Conservation (phyloP, 768 basidiomycete species). For the Kwoniella sp. region DNA sequence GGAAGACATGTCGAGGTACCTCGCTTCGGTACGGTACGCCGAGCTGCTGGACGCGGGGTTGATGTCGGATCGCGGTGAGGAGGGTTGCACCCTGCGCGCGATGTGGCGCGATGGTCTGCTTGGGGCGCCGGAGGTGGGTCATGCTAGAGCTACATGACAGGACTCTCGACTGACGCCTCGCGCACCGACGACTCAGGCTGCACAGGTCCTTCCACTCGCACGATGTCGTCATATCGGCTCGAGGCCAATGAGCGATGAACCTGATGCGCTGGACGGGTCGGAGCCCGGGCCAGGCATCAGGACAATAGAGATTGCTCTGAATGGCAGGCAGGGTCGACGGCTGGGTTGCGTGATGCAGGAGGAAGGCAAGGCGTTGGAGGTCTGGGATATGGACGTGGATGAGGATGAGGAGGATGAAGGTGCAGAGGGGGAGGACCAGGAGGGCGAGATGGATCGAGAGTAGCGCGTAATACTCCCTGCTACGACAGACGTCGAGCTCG, state of each 20-base stretch:
- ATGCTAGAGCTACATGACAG: no score
- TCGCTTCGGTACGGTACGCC: conserved; percentile 17
- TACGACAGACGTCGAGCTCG: no score
- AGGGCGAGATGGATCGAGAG: conserved; percentile 8
- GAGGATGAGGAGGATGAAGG: conserved; percentile 25
- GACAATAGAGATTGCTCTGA: conserved; percentile 18
- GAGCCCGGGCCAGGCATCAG: no score
- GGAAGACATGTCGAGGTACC: conserved; percentile 5
- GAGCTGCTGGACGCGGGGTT: not conserved
- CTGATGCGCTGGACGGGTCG: not conserved
- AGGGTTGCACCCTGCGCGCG: no score
- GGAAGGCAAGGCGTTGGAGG: conserved; percentile 22
- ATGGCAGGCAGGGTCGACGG: conserved; percentile 28
- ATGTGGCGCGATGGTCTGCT: no score
- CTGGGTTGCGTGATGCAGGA: conserved; percentile 30
- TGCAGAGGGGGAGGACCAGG: conserved; percentile 13
- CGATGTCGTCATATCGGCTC: conserved; percentile 4
- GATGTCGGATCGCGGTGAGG: no score
- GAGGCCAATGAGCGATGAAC: not conserved
- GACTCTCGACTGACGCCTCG: no score
- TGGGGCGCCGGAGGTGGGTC: no score
- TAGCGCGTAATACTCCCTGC: no score
- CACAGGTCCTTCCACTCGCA: not conserved
- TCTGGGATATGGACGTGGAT: conserved; percentile 29
- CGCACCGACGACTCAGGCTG: not conserved